A percentile compares a stretch with the other conserved stretches of the same genome.
Evolutionary conservation across 2,329 filamentous ascomycete genomes (phyloP).

Genomic region (Trichophyton mentagrophytes): DNA sequence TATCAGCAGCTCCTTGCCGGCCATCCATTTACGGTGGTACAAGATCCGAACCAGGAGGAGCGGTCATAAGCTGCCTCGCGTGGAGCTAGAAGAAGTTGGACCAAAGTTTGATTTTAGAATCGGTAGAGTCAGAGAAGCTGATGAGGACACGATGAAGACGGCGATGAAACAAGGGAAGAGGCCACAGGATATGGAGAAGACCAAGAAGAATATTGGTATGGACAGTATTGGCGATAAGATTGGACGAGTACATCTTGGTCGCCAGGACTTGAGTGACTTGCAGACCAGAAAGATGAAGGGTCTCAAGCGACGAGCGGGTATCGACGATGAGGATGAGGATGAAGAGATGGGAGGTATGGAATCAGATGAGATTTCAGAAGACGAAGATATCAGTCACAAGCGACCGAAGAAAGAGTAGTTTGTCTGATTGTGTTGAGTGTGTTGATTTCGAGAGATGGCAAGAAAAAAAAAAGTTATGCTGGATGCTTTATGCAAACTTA

Average conservation of each 20-base stretch:
- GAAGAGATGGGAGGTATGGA: conserved; percentile 41
- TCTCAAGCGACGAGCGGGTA: conserved; percentile 66
- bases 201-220: conserved; percentile 93
- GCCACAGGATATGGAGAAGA: conserved; percentile 39
- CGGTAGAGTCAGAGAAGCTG: conserved; percentile 66
- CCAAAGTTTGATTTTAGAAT: conserved; percentile 85
- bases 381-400: conserved; percentile 16
- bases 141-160: conserved; percentile 70
- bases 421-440: background rate
- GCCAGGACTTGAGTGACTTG: conserved; percentile 72
- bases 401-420: background rate
- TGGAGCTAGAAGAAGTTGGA: conserved; percentile 91
- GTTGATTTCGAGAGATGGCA: background rate
- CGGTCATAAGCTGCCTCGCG: conserved; percentile 72
- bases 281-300: conserved; percentile 99
- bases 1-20: conserved; percentile 18
- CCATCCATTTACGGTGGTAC: conserved; percentile 62
- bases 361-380: conserved; percentile 27
- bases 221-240: conserved; percentile 94
- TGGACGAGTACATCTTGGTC: conserved; percentile 78
- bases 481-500: background rate
- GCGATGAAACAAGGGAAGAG: conserved; percentile 76
- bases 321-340: conserved; percentile 42
- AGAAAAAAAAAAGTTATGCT: background rate
- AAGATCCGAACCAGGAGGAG: conserved; percentile 74